These are phyloP conservation scores for Comarum palustre DNA, from an alignment of 306 rosid genomes.

Conservation along the genomic window DNA sequence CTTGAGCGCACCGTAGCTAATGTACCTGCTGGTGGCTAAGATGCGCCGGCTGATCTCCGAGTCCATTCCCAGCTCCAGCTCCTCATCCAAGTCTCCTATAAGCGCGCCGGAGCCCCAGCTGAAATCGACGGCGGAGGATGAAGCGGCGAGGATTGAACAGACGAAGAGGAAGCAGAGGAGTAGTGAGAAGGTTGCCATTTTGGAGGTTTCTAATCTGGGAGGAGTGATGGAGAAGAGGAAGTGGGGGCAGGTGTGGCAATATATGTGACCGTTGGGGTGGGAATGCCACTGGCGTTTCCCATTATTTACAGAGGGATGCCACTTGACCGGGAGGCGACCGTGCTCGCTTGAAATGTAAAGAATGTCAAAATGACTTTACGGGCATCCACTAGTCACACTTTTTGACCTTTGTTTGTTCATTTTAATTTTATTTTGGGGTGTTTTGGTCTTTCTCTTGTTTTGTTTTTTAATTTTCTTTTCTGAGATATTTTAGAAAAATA, in stretches of 20 bases:
- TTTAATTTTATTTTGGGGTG: too few relatives aligned
- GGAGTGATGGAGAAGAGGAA: not conserved
- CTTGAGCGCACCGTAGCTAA: constrained; percentile 93
- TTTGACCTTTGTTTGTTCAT: not conserved
- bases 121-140: constrained; percentile 51
- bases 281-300: constrained; percentile 37
- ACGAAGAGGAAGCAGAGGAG: constrained; percentile 26
- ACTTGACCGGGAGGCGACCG: constrained; percentile 35
- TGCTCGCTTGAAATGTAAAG: constrained; percentile 40
- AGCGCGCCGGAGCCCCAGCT: constrained; percentile 53
- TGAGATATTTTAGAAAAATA: not conserved
- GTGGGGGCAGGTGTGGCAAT: constrained; percentile 4
- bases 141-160: constrained; percentile 55
- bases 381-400: constrained; percentile 28
- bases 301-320: constrained; percentile 51
- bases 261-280: constrained; percentile 16
- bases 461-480: too few relatives aligned
- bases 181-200: constrained; percentile 36
- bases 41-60: constrained; percentile 86
- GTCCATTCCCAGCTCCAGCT: constrained; percentile 65
- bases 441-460: too few relatives aligned
- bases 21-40: constrained; percentile 56
- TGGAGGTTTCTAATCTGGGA: not conserved
- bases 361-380: constrained; percentile 25
- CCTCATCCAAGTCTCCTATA: constrained; percentile 38